Percentiles rank a stretch among this genome's conserved stretches.
These are phyloP conservation scores for Daldinia caldariorum DNA, from an alignment of 495 filamentous ascomycete species.

Conservation along the genomic window DNA sequence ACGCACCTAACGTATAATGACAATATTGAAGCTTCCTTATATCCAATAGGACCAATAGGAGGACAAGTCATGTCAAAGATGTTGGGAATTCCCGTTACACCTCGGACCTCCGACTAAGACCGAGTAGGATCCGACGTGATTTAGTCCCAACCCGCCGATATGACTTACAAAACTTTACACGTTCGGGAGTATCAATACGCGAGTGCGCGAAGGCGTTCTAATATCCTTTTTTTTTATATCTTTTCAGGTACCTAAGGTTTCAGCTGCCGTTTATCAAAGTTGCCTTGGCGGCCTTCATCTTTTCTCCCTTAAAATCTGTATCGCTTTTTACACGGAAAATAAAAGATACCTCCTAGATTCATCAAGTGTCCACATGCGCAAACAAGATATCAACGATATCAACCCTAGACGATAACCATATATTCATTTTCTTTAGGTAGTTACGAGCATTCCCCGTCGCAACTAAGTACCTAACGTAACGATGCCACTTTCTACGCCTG, in stretches of 20 bases:
- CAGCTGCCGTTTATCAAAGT: conserved; percentile 10
- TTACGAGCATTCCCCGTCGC: not conserved
- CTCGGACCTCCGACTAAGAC: conserved; percentile 1
- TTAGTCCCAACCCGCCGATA: not conserved
- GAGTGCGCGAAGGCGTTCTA: not conserved
- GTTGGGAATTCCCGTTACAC: not conserved
- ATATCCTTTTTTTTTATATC: too few species aligned
- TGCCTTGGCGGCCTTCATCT: conserved; percentile 14
- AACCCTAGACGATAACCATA: too few species aligned
- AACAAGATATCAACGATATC: not conserved
- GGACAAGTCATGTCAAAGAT: too few species aligned
- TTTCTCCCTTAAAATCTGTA: too few species aligned
- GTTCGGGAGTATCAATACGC: conserved; percentile 6
- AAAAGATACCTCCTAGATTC: too few species aligned
- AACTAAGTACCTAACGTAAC: not conserved
- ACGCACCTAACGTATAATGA: too few species aligned
- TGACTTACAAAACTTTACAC: too few species aligned
- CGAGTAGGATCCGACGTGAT: not conserved
- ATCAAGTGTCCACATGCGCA: not conserved
- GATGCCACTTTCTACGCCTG: conserved; percentile 19
- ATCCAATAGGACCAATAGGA: too few species aligned
- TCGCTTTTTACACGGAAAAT: too few species aligned
- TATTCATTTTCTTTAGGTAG: too few species aligned
- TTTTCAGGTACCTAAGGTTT: not conserved
- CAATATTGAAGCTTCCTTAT: too few species aligned